Conservation (phyloP, 768 basidiomycete species). For the Brasilioporus rufonigricans region DNA sequence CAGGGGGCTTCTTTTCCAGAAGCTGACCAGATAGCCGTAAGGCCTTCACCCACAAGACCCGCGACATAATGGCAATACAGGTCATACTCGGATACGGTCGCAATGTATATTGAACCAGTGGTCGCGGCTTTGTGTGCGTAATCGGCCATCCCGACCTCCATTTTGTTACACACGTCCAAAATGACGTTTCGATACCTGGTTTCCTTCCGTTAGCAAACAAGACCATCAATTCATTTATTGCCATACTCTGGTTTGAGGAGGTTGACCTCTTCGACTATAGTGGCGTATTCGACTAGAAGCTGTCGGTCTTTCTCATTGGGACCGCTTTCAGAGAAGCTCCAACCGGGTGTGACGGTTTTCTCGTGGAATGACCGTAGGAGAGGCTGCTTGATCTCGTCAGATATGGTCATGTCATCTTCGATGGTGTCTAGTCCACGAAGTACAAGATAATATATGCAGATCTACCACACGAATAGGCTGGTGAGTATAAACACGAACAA, state of each 20-base stretch:
- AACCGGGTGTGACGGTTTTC: conserved; percentile 77
- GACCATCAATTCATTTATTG: background rate
- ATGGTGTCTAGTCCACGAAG: conserved; percentile 94
- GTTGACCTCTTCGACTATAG: conserved; percentile 77
- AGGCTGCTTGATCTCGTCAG: conserved; percentile 82
- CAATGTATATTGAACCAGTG: conserved; percentile 66
- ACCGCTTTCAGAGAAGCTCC: conserved; percentile 80
- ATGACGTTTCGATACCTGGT: conserved; percentile 76
- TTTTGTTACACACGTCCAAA: conserved; percentile 77
- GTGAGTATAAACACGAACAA: no score
- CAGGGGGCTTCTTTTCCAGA: conserved; percentile 78
- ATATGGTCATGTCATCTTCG: conserved; percentile 97
- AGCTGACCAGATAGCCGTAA: conserved; percentile 83
- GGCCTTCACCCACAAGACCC: conserved; percentile 94
- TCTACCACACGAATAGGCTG: conserved; percentile 43
- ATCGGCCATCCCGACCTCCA: conserved; percentile 95
- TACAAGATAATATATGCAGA: conserved; percentile 93
- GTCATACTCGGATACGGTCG: conserved; percentile 83
- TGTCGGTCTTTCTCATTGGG: conserved; percentile 87
- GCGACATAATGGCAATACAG: conserved; percentile 99
- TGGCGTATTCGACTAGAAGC: conserved; percentile 79
- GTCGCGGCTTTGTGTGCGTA: conserved; percentile 82
- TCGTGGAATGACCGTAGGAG: conserved; percentile 80
- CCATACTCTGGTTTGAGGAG: conserved; percentile 59
- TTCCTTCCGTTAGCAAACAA: background rate